Conservation (phyloP, 2,329 filamentous ascomycete species). For the Fusarium nelsonii region DNA sequence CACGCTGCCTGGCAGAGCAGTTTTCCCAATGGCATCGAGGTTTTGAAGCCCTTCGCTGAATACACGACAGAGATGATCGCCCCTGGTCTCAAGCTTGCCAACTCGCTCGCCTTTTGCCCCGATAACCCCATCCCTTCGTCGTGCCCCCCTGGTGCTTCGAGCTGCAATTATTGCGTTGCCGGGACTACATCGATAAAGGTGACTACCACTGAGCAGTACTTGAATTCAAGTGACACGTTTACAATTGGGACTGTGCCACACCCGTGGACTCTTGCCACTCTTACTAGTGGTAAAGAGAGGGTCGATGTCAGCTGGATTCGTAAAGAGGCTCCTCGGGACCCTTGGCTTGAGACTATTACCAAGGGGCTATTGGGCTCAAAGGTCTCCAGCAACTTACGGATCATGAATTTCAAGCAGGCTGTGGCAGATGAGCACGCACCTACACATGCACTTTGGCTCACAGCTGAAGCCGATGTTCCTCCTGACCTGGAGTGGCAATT, state of each 20-base stretch:
- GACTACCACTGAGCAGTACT: slow-evolving; percentile 74
- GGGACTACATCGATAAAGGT: slow-evolving; percentile 74
- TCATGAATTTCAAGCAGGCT: slow-evolving; percentile 82
- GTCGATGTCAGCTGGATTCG: slow-evolving; percentile 75
- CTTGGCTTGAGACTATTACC: slow-evolving; percentile 81
- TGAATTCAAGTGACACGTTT: slow-evolving; percentile 79
- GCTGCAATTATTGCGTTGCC: slow-evolving; percentile 78
- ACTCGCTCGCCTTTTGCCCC: slow-evolving; percentile 80
- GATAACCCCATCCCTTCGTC: slow-evolving; percentile 77
- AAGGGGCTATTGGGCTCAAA: slow-evolving; percentile 74
- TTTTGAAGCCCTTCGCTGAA: slow-evolving; percentile 82
- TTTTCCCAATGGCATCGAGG: slow-evolving; percentile 80
- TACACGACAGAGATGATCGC: slow-evolving; percentile 80
- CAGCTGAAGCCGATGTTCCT: slow-evolving; percentile 73
- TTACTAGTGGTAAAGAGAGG: slow-evolving; percentile 72
- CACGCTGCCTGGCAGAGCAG: slow-evolving; percentile 86
- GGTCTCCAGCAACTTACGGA: slow-evolving; percentile 70
- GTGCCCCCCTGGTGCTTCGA: slow-evolving; percentile 84
- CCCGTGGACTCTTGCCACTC: slow-evolving; percentile 82
- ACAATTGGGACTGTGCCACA: slow-evolving; percentile 91
- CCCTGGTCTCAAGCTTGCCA: slow-evolving; percentile 78
- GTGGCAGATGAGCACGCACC: slow-evolving; percentile 77
- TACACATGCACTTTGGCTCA: slow-evolving; percentile 82
- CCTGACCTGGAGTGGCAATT: slow-evolving; percentile 89
- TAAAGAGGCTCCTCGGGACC: slow-evolving; percentile 77